A percentile compares a stretch with the other conserved stretches of the same genome.
Conservation (phyloP, 2,329 filamentous ascomycete species). For the Sporothrix luriei region DNA sequence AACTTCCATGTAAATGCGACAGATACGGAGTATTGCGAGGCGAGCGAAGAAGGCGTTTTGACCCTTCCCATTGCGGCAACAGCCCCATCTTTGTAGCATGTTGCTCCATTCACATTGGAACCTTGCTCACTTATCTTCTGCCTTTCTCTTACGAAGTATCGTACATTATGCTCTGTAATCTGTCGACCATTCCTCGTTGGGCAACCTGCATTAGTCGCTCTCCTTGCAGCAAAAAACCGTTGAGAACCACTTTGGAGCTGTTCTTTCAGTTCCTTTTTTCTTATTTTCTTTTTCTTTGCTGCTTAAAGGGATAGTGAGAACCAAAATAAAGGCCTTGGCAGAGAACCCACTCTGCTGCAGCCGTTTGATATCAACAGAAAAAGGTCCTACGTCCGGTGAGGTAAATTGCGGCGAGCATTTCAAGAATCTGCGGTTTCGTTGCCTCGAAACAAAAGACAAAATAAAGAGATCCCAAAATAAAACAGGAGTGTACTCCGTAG, state of each 20-base stretch:
- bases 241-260: not conserved
- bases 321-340: not conserved
- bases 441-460: not conserved
- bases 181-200: not conserved
- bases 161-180: not conserved
- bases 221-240: slow-evolving; percentile 14
- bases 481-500: not conserved
- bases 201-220: not conserved
- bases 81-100: not conserved
- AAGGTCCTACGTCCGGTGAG: slow-evolving; percentile 1
- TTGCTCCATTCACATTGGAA: not conserved
- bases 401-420: not conserved
- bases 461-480: too few relatives aligned
- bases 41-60: not conserved
- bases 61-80: not conserved
- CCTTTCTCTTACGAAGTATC: too few relatives aligned
- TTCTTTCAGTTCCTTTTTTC: not conserved
- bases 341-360: not conserved
- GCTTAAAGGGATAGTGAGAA: not conserved
- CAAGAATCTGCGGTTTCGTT: not conserved
- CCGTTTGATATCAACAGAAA: not conserved
- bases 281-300: not conserved
- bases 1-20: not conserved
- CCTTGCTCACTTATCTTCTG: not conserved
- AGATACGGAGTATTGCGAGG: not conserved